These are phyloP conservation scores for Xylariaceae sp. DNA, from an alignment of 2,329 filamentous ascomycete genomes.

Conservation along the genomic window DNA sequence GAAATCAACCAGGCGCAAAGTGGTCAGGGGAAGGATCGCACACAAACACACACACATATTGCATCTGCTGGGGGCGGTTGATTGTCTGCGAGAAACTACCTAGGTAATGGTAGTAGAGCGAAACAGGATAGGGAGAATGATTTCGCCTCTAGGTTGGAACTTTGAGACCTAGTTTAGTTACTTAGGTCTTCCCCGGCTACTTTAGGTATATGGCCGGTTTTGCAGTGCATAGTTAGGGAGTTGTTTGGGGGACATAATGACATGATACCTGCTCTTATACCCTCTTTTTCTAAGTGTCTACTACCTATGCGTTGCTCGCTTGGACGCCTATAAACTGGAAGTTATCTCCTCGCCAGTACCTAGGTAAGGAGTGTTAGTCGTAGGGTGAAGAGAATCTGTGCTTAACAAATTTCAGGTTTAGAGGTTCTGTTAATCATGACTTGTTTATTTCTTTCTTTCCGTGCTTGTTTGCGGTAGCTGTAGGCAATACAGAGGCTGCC, in stretches of 20 bases:
- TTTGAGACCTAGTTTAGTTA: neutral
- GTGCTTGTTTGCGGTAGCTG: too few species aligned
- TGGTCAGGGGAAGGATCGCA: neutral
- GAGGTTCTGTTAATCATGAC: too few species aligned
- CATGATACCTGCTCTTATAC: neutral
- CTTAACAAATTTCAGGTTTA: too few species aligned
- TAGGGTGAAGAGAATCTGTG: too few species aligned
- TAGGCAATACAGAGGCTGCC: too few species aligned
- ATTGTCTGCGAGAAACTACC: slow-evolving; percentile 4
- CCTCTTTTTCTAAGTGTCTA: neutral
- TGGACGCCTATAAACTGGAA: neutral
- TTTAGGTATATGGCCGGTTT: neutral
- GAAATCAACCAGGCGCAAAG: neutral
- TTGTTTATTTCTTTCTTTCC: too few species aligned
- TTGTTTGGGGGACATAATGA: neutral
- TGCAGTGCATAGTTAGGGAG: neutral
- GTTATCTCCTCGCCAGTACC: too few species aligned
- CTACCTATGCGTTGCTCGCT: neutral
- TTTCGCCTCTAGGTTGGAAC: neutral
- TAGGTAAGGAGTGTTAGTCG: too few species aligned
- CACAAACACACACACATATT: neutral
- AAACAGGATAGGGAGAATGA: slow-evolving; percentile 13
- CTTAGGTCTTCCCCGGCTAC: neutral
- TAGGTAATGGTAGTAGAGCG: neutral
- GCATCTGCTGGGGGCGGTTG: slow-evolving; percentile 6